phyloP scores from a whole-genome alignment of 345 rosid species.

The Leavenworthia alabamica region DNA sequence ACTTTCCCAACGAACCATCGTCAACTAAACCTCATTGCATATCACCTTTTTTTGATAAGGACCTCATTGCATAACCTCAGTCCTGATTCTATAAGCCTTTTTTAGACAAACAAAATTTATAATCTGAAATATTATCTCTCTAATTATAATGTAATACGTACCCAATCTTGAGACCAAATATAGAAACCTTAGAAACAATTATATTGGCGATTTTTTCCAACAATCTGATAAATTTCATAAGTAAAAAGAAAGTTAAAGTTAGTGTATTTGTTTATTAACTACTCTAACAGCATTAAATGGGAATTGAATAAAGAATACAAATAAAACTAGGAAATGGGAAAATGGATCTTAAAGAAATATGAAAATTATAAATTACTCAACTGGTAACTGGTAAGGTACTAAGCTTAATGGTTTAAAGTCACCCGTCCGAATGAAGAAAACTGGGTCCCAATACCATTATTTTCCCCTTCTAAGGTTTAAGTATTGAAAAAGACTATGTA shows the following conservation, averaged over 20 bases:
- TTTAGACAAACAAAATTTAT: not conserved
- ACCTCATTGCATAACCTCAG: not conserved
- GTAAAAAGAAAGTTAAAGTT: not conserved
- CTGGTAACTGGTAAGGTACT: slow-evolving; percentile 9
- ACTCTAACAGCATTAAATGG: not conserved
- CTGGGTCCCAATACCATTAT: slow-evolving; percentile 4
- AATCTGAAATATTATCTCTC: not conserved
- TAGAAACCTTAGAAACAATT: not conserved
- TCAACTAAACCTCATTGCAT: slow-evolving; percentile 18
- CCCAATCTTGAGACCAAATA: not conserved
- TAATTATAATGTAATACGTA: not conserved
- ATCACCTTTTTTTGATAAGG: not conserved
- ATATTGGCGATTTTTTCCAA: not conserved
- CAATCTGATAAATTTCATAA: not conserved
- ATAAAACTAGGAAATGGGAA: not conserved
- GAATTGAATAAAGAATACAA: not conserved
- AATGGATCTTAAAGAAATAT: not conserved
- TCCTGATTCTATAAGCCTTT: not conserved
- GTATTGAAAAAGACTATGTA: not conserved
- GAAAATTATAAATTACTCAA: slow-evolving; percentile 22
- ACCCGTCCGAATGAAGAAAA: slow-evolving; percentile 7
- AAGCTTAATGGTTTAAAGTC: slow-evolving; percentile 13
- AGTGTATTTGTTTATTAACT: not conserved
- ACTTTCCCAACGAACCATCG: slow-evolving; percentile 15
- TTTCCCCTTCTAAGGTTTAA: not conserved